Evolutionary conservation across 257 asterid genomes (phyloP).

Genomic region (Apocynum venetum): DNA sequence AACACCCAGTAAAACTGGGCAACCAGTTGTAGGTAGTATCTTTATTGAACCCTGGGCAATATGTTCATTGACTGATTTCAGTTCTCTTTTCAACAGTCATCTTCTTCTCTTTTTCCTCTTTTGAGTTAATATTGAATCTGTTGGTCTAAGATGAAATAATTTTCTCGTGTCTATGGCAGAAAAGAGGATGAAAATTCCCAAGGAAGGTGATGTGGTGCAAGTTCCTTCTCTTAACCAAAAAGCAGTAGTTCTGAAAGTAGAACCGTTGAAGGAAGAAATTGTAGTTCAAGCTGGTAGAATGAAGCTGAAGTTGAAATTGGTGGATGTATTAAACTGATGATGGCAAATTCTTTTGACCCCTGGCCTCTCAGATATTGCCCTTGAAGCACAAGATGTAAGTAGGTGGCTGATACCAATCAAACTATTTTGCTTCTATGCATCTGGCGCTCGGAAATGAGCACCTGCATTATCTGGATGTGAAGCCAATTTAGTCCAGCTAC

Average conservation of each 20-base stretch:
- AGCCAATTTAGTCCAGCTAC: background rate
- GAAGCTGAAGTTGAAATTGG: conserved; percentile 70
- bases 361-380: background rate
- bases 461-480: background rate
- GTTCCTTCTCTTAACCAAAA: conserved; percentile 68
- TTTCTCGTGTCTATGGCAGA: background rate
- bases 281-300: conserved; percentile 79
- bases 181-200: conserved; percentile 29
- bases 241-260: conserved; percentile 65
- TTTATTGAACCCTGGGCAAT: background rate
- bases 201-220: conserved; percentile 74
- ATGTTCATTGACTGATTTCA: background rate
- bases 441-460: background rate
- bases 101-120: background rate
- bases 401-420: background rate
- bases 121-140: background rate
- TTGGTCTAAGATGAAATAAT: background rate
- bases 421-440: background rate
- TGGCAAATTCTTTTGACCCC: background rate
- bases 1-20: conserved; percentile 25
- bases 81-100: background rate
- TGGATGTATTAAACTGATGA: conserved; percentile 39
- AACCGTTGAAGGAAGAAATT: conserved; percentile 59
- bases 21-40: conserved; percentile 45
- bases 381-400: background rate